These are phyloP conservation scores for Phytophthora ramorum DNA, from an alignment of 352 stramenopile species.

Conservation along the genomic window DNA sequence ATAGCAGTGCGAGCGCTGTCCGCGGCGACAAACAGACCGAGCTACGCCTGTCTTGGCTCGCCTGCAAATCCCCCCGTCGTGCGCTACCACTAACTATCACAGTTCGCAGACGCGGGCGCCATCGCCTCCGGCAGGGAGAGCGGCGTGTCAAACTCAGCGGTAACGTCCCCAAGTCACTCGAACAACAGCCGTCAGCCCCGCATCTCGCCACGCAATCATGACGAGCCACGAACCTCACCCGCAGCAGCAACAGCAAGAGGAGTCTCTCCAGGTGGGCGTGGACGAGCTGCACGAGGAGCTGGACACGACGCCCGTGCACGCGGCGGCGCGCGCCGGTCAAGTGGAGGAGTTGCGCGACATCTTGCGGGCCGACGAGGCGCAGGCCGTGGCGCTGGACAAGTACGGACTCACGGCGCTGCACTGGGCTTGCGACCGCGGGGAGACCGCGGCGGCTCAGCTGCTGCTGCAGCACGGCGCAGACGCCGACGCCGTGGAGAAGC, in stretches of 20 bases:
- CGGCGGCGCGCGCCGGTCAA: constrained; percentile 58
- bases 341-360: constrained; percentile 46
- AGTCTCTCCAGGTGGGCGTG: constrained; percentile 55
- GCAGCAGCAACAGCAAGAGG: constrained; percentile 27
- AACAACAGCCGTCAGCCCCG: constrained; percentile 6
- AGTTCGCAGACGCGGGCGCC: background rate
- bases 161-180: constrained; percentile 2
- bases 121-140: constrained; percentile 3
- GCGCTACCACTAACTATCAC: constrained; percentile 19
- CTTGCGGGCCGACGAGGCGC: constrained; percentile 35
- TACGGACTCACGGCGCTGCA: constrained; percentile 77
- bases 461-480: constrained; percentile 53
- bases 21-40: background rate
- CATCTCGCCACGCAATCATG: constrained; percentile 18
- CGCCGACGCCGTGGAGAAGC: constrained; percentile 62
- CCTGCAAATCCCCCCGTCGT: background rate
- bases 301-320: constrained; percentile 67
- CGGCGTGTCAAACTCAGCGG: constrained; percentile 11
- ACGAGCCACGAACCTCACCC: constrained; percentile 25
- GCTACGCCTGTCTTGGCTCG: background rate
- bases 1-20: constrained; percentile 6
- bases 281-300: constrained; percentile 72
- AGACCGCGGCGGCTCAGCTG: constrained; percentile 33
- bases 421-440: constrained; percentile 70
- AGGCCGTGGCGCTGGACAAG: constrained; percentile 60